Conservation (phyloP, 1,139 yeast genomes). For the Saccharomyces uvarum region DNA sequence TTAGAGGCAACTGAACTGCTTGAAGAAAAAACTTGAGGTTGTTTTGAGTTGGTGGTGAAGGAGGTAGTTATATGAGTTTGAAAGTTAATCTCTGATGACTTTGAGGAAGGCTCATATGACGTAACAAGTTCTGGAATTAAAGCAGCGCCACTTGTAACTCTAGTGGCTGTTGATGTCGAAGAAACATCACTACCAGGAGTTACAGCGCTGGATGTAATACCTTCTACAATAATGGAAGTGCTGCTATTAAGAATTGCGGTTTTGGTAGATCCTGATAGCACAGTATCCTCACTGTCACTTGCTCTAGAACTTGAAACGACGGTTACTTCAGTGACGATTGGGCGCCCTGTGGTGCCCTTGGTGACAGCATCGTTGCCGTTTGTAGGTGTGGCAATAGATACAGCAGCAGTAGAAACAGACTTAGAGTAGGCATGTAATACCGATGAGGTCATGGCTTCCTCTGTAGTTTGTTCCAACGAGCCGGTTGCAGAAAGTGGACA, state of each 20-base stretch:
- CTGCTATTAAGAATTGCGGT: not conserved
- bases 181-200: not conserved
- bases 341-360: not conserved
- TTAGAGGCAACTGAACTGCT: not conserved
- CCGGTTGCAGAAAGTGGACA: not conserved
- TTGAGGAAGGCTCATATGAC: not conserved
- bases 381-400: not conserved
- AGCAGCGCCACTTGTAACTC: not conserved
- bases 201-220: not conserved
- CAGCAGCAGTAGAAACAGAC: not conserved
- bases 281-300: not conserved
- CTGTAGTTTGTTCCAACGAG: not conserved
- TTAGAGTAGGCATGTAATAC: not conserved
- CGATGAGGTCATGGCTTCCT: not conserved
- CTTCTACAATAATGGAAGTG: not conserved
- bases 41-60: not conserved
- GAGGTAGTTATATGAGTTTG: not conserved
- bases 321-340: not conserved
- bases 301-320: not conserved
- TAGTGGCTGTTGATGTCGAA: not conserved
- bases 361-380: not conserved
- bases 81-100: not conserved
- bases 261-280: not conserved
- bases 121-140: not conserved
- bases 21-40: not conserved